These are phyloP conservation scores for Pyrus hybrid DNA, from an alignment of 331 rosid species.

Conservation along the genomic window DNA sequence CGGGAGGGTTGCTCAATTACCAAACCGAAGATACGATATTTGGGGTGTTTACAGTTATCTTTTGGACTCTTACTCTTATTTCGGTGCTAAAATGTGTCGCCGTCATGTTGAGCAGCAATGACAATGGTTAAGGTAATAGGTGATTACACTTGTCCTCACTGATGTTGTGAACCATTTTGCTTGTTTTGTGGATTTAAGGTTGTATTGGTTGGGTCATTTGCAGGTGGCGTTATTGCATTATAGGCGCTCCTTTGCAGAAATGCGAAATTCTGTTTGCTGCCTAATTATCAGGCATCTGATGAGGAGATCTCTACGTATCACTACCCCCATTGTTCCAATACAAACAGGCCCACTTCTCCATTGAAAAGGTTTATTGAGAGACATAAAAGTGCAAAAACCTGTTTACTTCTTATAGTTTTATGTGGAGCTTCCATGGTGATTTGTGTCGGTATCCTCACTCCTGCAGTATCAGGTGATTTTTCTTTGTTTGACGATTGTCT, in stretches of 20 bases:
- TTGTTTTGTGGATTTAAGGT: slow-evolving; percentile 6
- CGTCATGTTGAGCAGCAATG: slow-evolving; percentile 45
- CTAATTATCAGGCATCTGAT: slow-evolving; percentile 82
- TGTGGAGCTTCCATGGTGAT: slow-evolving; percentile 87
- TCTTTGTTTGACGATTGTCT: slow-evolving; percentile 1
- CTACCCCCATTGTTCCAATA: slow-evolving; percentile 45
- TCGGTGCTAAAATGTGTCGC: slow-evolving; percentile 54
- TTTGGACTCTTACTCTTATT: slow-evolving; percentile 59
- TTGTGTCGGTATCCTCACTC: slow-evolving; percentile 69
- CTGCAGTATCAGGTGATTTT: slow-evolving; percentile 70
- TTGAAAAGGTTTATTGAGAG: slow-evolving; percentile 68
- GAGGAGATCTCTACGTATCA: slow-evolving; percentile 81
- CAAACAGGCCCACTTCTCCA: slow-evolving; percentile 33
- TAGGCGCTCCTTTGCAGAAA: slow-evolving; percentile 78
- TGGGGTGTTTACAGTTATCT: slow-evolving; percentile 58
- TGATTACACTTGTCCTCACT: neutral
- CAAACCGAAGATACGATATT: slow-evolving; percentile 65
- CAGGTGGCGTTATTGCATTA: slow-evolving; percentile 79
- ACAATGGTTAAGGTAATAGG: slow-evolving; percentile 67
- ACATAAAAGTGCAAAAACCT: slow-evolving; percentile 51
- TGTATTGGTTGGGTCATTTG: slow-evolving; percentile 20
- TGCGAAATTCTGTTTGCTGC: slow-evolving; percentile 74
- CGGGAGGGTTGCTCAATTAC: slow-evolving; percentile 44
- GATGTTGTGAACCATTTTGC: neutral
- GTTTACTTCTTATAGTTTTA: slow-evolving; percentile 62